Evolutionary conservation across 2,329 filamentous ascomycete genomes (phyloP).

Genomic region (Microcyclosporella mali): DNA sequence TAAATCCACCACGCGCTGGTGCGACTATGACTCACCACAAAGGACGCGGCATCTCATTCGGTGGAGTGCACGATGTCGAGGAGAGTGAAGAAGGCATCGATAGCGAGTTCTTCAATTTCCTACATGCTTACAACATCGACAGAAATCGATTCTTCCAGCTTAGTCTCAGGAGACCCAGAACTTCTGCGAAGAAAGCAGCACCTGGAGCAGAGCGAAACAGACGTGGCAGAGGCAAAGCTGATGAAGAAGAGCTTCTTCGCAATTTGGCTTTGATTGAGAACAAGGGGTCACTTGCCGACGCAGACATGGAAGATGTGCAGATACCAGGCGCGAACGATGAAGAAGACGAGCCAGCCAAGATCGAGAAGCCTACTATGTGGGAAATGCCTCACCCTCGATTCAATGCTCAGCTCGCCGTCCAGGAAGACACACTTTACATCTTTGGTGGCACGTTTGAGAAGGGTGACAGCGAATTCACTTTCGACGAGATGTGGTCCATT

Average conservation of each 20-base stretch:
- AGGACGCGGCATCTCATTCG: slow-evolving; percentile 85
- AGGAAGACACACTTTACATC: slow-evolving; percentile 87
- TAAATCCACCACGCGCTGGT: slow-evolving; percentile 75
- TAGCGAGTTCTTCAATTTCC: slow-evolving; percentile 89
- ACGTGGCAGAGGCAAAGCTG: slow-evolving; percentile 73
- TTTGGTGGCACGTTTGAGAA: slow-evolving; percentile 95
- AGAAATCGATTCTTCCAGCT: slow-evolving; percentile 91
- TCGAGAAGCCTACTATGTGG: slow-evolving; percentile 56
- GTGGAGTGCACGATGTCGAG: slow-evolving; percentile 66
- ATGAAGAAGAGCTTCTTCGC: slow-evolving; percentile 81
- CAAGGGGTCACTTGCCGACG: slow-evolving; percentile 56
- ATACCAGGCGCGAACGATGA: slow-evolving; percentile 36
- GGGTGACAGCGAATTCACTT: slow-evolving; percentile 88
- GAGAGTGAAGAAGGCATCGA: slow-evolving; percentile 71
- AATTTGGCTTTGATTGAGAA: slow-evolving; percentile 82
- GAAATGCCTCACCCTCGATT: slow-evolving; percentile 88
- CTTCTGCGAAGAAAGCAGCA: slow-evolving; percentile 46
- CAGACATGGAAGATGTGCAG: slow-evolving; percentile 31
- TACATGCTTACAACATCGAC: slow-evolving; percentile 93
- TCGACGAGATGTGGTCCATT: slow-evolving; percentile 88
- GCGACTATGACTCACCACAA: slow-evolving; percentile 93
- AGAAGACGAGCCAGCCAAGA: slow-evolving; percentile 48
- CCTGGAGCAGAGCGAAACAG: slow-evolving; percentile 50
- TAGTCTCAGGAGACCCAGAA: slow-evolving; percentile 64
- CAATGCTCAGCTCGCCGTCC: slow-evolving; percentile 83